phyloP scores from a whole-genome alignment of 2,329 filamentous ascomycete species.

The Diaporthe batatas region DNA sequence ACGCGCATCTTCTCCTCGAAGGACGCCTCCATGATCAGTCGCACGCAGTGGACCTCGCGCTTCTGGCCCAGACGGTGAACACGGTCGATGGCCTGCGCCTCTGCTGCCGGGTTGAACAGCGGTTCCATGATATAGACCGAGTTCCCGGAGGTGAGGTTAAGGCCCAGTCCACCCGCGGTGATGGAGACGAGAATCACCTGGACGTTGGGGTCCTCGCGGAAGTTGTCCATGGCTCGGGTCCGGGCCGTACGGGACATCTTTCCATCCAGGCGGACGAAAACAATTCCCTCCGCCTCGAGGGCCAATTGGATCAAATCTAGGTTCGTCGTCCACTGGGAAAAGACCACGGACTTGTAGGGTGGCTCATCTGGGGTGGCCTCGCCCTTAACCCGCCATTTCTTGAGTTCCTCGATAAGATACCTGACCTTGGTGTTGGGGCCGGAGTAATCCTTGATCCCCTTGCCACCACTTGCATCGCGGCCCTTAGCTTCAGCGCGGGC shows the following conservation, averaged over 20 bases:
- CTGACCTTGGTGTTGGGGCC: conserved; percentile 94
- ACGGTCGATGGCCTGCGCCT: conserved; percentile 94
- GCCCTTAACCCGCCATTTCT: conserved; percentile 74
- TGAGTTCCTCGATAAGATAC: conserved; percentile 81
- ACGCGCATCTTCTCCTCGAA: conserved; percentile 96
- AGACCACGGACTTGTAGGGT: conserved; percentile 93
- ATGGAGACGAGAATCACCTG: conserved; percentile 92
- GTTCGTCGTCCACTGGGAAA: conserved; percentile 96
- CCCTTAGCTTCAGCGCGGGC: conserved; percentile 68
- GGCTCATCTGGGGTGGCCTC: conserved; percentile 72
- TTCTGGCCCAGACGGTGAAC: conserved; percentile 93
- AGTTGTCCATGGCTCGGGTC: conserved; percentile 79
- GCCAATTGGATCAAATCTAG: conserved; percentile 92
- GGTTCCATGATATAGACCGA: conserved; percentile 98
- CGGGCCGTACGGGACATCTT: conserved; percentile 84
- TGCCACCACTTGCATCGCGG: conserved; percentile 65
- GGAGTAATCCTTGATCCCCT: conserved; percentile 75
- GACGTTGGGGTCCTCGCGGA: conserved; percentile 78
- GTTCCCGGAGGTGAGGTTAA: conserved; percentile 89
- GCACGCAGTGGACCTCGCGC: conserved; percentile 85
- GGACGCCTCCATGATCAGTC: conserved; percentile 90
- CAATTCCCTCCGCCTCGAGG: conserved; percentile 75
- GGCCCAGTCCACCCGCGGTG: conserved; percentile 89
- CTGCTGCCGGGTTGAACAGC: conserved; percentile 95
- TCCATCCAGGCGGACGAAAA: conserved; percentile 87